phyloP scores from a whole-genome alignment of 352 stramenopile genomes.

The Phytophthora pini region DNA sequence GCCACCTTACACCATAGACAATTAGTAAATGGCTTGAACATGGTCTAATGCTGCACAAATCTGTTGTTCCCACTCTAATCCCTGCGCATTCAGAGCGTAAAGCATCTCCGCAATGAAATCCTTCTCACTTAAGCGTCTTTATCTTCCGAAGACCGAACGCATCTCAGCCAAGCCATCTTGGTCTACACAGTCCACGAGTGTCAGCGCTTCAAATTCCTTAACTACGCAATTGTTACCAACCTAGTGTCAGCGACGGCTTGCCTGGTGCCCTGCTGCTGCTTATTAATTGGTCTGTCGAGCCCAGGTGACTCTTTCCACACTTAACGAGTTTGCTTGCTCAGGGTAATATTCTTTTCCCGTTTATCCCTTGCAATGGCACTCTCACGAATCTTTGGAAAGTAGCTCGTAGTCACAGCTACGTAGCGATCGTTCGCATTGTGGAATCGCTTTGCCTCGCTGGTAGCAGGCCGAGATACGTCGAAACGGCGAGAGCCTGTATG shows the following conservation, averaged over 20 bases:
- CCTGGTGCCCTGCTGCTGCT: background rate
- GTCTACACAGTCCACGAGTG: constrained; percentile 33
- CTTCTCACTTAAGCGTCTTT: constrained; percentile 41
- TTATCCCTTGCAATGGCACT: constrained; percentile 46
- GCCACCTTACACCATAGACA: constrained; percentile 31
- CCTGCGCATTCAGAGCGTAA: constrained; percentile 23
- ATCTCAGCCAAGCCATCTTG: constrained; percentile 44
- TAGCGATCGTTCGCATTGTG: constrained; percentile 41
- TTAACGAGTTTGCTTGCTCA: constrained; percentile 7
- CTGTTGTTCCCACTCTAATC: constrained; percentile 26
- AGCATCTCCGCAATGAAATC: constrained; percentile 57
- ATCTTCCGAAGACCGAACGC: constrained; percentile 43
- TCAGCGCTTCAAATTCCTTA: background rate
- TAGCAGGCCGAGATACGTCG: constrained; percentile 42
- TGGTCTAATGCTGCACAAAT: constrained; percentile 17
- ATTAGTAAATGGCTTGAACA: background rate
- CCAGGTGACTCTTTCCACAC: constrained; percentile 6
- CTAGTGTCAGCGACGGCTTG: constrained; percentile 15
- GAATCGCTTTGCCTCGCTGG: constrained; percentile 37
- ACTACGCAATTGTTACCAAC: background rate
- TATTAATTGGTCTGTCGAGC: background rate
- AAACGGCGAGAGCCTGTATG: constrained; percentile 36
- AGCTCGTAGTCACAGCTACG: constrained; percentile 44
- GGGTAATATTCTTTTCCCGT: constrained; percentile 41
- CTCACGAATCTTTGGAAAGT: constrained; percentile 64